Base-by-base conservation (phyloP, 768 basidiomycete genomes). In the Calocera cornea region DNA sequence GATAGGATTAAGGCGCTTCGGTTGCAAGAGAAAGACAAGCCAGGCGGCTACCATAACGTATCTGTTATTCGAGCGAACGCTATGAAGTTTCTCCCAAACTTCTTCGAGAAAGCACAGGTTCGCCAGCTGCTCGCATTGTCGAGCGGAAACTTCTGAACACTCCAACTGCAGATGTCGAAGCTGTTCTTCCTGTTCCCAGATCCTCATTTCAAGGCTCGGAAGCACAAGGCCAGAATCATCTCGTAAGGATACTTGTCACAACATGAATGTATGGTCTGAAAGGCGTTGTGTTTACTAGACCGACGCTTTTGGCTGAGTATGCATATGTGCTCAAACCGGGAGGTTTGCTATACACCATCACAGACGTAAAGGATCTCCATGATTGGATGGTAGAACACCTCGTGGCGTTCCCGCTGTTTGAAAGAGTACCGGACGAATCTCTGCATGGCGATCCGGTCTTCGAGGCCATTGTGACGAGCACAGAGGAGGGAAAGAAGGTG, bases 111-210 rank as follows among this genome's bases (percentile, higher is more conserved):
- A 75, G 87, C 87, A 67, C 95, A 95, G 73, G 78, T 80, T 64
- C 68, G 77, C 73, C 11, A 3, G 1, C 12, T 24, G 24, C 14
- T n/a, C 40, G 16, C 27, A 16, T 40, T 10, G 29, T 36, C 10
- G 24, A 19, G 34, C 47, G 66, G 34, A 14, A 64, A 24, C 1
- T 2, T 16, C 1, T n/a, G n/a, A 36, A n/a, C 10, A 19, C 14
- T 14, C 64, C 27, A 49, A 11, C n/a, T 41, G 33, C 10, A 49
- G 70, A 81, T 99, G 40, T 87, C 89, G 22, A 87, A 95, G 63
- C 82, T 99, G 64, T 99, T 99, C 79, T 98, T 99, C 81, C 84
- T 98, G 68, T 99, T 98, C 78, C 97, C 97, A 44, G 97, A 99
- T 77, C 97, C 97, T 0, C 97, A 98, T 76, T 99, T 99, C 84